Base-by-base conservation (phyloP, 2,329 filamentous ascomycete species). In the Pyrenophora seminiperda region DNA sequence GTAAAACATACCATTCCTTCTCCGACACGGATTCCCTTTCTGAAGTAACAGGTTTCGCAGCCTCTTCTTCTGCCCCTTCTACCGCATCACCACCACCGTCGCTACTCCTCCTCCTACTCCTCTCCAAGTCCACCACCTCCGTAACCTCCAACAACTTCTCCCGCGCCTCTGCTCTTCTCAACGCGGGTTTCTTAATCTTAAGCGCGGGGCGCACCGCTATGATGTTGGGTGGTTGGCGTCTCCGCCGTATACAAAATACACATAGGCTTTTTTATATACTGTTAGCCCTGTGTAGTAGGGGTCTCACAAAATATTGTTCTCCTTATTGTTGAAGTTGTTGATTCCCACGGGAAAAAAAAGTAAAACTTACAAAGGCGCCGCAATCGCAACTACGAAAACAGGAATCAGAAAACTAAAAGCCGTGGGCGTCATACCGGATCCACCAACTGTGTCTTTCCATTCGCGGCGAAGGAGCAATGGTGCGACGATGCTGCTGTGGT, bases 341-440 rank as follows among this genome's bases (percentile, higher is more conserved):
- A n/a, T n/a, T n/a, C n/a, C n/a, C n/a, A n/a, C 7, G 30, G 9
- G 18, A 15, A 36, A 27, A 15, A 13, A 9, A 18, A 17, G 6
- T 7, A 17, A 20, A 17, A 59, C 67, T 59, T 59, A 70, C 67
- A 68, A 62, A 11, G 67, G 67, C 30, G 50, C 61, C 37, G 62
- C 50, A 14, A 70, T 53, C 18, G 68, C 62, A 17, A 68, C 51
- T 3, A 67, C 41, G 14, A 70, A 63, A 1, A 70, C 54, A 0
- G 67, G 66, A 18, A 68, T 58, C 18, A 70, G 41, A 22, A 70
- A 69, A 1, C 59, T 59, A 39, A 69, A 62, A 3, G 66, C 63
- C 7, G 61, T 66, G 5, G 63, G 56, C n/a, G 65, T 65, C 47
- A 68, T 56, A 15, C 59, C 51, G 36, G 59, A 59, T 43, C 54